Evolutionary conservation across 176 grass and related monocot species (phyloP).

Genomic region (Juncus inflexus): DNA sequence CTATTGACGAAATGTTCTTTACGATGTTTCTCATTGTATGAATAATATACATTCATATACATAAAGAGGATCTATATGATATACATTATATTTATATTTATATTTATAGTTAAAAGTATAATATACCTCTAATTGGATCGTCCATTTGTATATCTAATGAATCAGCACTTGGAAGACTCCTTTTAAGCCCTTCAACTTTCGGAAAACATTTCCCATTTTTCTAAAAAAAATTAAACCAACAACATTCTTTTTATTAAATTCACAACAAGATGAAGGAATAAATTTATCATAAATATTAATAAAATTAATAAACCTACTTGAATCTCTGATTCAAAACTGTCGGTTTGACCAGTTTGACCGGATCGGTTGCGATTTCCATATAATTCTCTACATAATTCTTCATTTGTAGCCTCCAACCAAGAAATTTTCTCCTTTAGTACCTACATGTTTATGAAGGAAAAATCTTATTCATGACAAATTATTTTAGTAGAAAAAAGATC

Average conservation of each 20-base stretch:
- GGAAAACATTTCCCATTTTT: conserved; percentile 53
- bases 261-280: conserved; percentile 21
- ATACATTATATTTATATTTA: conserved; percentile 8
- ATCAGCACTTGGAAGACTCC: conserved; percentile 85
- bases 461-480: not conserved
- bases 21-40: too few species aligned
- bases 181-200: conserved; percentile 89
- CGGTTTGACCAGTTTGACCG: conserved; percentile 32
- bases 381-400: conserved; percentile 78
- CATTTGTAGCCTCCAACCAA: conserved; percentile 91
- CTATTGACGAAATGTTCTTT: too few species aligned
- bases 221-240: conserved; percentile 47
- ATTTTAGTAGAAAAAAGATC: too few species aligned
- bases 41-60: too few species aligned
- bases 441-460: conserved; percentile 38
- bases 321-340: conserved; percentile 57
- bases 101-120: conserved; percentile 20
- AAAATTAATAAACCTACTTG: conserved; percentile 47
- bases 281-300: conserved; percentile 16
- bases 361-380: conserved; percentile 43
- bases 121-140: conserved; percentile 61
- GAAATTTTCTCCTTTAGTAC: conserved; percentile 82
- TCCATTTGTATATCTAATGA: conserved; percentile 69
- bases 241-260: not conserved
- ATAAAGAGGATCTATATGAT: too few species aligned